These are phyloP conservation scores for Picochlorum sp. DNA, from an alignment of 139 green algal genomes.

Conservation along the genomic window DNA sequence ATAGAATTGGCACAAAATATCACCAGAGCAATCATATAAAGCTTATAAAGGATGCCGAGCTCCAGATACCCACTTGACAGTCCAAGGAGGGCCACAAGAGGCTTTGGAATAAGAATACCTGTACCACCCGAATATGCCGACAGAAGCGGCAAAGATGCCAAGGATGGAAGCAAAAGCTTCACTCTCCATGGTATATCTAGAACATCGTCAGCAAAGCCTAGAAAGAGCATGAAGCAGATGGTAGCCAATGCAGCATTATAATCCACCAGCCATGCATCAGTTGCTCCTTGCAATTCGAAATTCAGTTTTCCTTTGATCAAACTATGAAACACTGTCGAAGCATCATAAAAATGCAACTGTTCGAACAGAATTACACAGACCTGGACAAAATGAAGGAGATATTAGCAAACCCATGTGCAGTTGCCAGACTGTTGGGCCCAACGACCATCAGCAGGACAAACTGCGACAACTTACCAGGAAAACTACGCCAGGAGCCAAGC, in stretches of 20 bases:
- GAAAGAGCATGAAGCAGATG: constrained; percentile 96
- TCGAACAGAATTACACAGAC: constrained; percentile 84
- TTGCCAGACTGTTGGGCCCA: too few species aligned
- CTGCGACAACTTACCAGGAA: constrained; percentile 58
- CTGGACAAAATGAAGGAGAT: constrained; percentile 10
- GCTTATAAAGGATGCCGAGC: constrained; percentile 78
- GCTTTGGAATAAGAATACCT: constrained; percentile 64
- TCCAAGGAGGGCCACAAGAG: constrained; percentile 33
- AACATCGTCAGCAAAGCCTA: constrained; percentile 98
- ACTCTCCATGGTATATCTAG: constrained; percentile 95
- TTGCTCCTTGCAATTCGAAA: not conserved
- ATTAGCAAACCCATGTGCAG: too few species aligned
- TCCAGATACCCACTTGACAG: constrained; percentile 48
- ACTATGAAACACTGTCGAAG: constrained; percentile 24
- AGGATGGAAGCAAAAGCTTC: constrained; percentile 83
- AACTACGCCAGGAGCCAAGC: constrained; percentile 79
- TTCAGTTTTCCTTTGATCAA: not conserved
- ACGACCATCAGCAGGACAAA: constrained; percentile 2
- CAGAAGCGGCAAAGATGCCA: constrained; percentile 84
- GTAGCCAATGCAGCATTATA: constrained; percentile 94
- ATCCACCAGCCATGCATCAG: constrained; percentile 85
- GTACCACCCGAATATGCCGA: constrained; percentile 81
- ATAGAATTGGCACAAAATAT: constrained; percentile 98
- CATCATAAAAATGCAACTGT: constrained; percentile 77
- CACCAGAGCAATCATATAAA: constrained; percentile 87